phyloP scores from a whole-genome alignment of 805 yeast genomes.

The Yueomyces sinensis region DNA sequence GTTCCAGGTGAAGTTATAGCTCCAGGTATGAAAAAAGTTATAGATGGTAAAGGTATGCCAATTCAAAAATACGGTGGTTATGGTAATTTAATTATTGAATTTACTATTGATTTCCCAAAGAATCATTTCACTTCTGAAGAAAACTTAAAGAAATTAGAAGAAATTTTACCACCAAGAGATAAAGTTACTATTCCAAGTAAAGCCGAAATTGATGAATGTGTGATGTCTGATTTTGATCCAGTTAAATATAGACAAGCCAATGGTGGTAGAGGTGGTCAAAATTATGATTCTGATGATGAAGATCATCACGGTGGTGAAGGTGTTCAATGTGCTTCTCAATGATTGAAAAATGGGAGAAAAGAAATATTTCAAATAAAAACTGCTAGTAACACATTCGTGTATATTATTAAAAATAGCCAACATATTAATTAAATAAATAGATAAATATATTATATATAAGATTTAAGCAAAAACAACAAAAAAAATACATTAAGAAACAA shows the following conservation, averaged over 20 bases:
- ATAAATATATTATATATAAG: no score
- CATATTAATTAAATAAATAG: no score
- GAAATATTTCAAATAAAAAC: no score
- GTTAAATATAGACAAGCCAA: slow-evolving; percentile 35
- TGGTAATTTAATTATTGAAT: slow-evolving; percentile 80
- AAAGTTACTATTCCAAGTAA: slow-evolving; percentile 47
- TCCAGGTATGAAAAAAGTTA: slow-evolving; percentile 70
- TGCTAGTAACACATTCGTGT: no score
- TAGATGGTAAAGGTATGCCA: slow-evolving; percentile 97
- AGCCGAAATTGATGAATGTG: slow-evolving; percentile 72
- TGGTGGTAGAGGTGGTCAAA: slow-evolving; percentile 24
- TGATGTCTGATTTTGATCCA: slow-evolving; percentile 55
- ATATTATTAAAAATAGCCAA: no score
- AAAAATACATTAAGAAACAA: no score
- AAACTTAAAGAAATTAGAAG: slow-evolving; percentile 57
- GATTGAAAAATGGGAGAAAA: no score
- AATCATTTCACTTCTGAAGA: slow-evolving; percentile 63
- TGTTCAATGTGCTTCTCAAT: slow-evolving; percentile 82
- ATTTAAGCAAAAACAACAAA: no score
- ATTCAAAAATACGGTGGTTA: slow-evolving; percentile 72
- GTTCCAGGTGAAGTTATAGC: slow-evolving; percentile 87
- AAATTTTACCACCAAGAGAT: slow-evolving; percentile 67
- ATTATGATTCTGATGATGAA: slow-evolving; percentile 45
- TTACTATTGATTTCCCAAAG: slow-evolving; percentile 80
- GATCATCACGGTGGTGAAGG: slow-evolving; percentile 31